phyloP scores from a whole-genome alignment of 2,329 filamentous ascomycete genomes.

The Colletotrichum chlorophyti region DNA sequence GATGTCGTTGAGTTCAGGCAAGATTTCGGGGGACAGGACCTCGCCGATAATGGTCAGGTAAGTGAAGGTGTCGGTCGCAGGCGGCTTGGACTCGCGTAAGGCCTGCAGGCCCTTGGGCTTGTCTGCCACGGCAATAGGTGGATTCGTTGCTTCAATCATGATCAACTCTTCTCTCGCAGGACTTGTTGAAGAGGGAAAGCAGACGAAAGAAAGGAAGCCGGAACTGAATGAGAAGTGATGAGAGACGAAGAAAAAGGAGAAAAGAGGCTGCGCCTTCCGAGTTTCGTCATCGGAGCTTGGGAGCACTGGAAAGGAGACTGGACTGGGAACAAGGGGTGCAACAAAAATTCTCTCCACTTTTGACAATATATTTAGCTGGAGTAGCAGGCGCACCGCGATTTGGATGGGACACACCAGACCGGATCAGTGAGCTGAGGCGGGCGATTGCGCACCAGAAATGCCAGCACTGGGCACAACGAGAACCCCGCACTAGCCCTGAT shows the following conservation, averaged over 20 bases:
- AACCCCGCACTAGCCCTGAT: slow-evolving; percentile 30
- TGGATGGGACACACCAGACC: no score
- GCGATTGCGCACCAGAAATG: slow-evolving; percentile 15
- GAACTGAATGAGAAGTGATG: background rate
- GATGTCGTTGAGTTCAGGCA: slow-evolving; percentile 72
- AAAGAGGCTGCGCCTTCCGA: slow-evolving; percentile 13
- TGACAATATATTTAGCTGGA: slow-evolving; percentile 22
- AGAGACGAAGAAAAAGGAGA: slow-evolving; percentile 11
- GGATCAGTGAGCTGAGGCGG: slow-evolving; percentile 5
- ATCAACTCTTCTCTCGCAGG: slow-evolving; percentile 2
- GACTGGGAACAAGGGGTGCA: slow-evolving; percentile 7
- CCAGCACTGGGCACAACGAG: slow-evolving; percentile 22
- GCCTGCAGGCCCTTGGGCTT: slow-evolving; percentile 50
- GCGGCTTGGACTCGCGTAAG: slow-evolving; percentile 56
- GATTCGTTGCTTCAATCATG: slow-evolving; percentile 27
- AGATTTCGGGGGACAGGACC: slow-evolving; percentile 69
- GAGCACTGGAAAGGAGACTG: background rate
- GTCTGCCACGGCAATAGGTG: slow-evolving; percentile 31
- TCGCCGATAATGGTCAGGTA: slow-evolving; percentile 82
- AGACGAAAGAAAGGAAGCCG: background rate
- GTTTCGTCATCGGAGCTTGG: slow-evolving; percentile 26
- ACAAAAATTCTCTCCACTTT: slow-evolving; percentile 23
- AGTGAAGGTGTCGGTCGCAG: slow-evolving; percentile 71
- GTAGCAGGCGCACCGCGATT: no score
- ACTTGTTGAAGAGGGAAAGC: background rate